Conservation (phyloP, 352 stramenopile species). For the Globisporangium echinulatum region DNA sequence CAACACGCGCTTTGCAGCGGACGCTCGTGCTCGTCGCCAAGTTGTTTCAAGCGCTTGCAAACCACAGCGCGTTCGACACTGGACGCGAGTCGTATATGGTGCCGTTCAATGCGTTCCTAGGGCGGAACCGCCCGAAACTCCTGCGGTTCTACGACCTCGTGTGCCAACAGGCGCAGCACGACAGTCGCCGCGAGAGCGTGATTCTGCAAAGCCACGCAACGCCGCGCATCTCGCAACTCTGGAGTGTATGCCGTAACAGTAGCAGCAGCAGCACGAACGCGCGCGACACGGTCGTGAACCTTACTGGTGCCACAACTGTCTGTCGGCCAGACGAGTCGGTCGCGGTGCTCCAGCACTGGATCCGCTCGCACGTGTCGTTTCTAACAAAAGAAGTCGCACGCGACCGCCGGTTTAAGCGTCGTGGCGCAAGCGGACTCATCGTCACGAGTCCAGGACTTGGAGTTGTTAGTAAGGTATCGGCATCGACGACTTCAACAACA, state of each 20-base stretch:
- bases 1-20: slow-evolving; percentile 47
- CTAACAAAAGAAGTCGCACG: slow-evolving; percentile 42
- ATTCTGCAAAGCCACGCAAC: slow-evolving; percentile 47
- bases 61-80: slow-evolving; percentile 62
- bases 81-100: slow-evolving; percentile 68
- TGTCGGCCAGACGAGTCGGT: slow-evolving; percentile 37
- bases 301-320: slow-evolving; percentile 27
- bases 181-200: slow-evolving; percentile 55
- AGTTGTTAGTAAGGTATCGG: neutral
- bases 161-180: slow-evolving; percentile 57
- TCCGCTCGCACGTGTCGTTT: slow-evolving; percentile 35
- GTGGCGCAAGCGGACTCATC: neutral
- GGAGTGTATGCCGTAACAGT: slow-evolving; percentile 5
- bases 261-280: slow-evolving; percentile 9
- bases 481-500: neutral
- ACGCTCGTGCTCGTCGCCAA: slow-evolving; percentile 75
- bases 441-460: too few relatives aligned
- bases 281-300: slow-evolving; percentile 28
- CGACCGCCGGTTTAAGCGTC: slow-evolving; percentile 44
- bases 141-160: slow-evolving; percentile 73
- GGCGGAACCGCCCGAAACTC: slow-evolving; percentile 45
- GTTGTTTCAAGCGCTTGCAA: slow-evolving; percentile 75
- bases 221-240: slow-evolving; percentile 65
- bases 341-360: slow-evolving; percentile 46
- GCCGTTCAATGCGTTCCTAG: slow-evolving; percentile 69